Evolutionary conservation across 2,329 filamentous ascomycete species (phyloP).

Genomic region (Neopestalotiopsis sp.): DNA sequence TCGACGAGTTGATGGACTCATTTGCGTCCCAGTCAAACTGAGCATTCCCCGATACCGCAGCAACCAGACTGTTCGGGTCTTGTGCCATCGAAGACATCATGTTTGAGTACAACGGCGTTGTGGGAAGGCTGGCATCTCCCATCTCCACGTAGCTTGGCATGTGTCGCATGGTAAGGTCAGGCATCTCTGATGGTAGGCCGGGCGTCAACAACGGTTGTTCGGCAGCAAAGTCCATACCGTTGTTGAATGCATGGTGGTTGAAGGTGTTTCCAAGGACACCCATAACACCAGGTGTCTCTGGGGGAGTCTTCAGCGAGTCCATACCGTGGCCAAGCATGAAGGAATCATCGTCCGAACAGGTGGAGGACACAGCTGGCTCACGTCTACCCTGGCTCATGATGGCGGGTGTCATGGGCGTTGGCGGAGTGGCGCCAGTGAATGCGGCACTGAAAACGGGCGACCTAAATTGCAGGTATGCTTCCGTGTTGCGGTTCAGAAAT

Average conservation of each 20-base stretch:
- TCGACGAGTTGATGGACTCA: slow-evolving; percentile 45
- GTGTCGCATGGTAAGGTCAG: slow-evolving; percentile 45
- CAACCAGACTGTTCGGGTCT: slow-evolving; percentile 36
- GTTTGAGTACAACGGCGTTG: slow-evolving; percentile 53
- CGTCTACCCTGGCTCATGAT: slow-evolving; percentile 42
- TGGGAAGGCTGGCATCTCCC: slow-evolving; percentile 46
- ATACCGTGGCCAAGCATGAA: slow-evolving; percentile 35
- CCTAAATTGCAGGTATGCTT: slow-evolving; percentile 48
- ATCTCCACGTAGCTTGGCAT: slow-evolving; percentile 53
- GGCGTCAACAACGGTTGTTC: slow-evolving; percentile 59
- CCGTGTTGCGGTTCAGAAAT: slow-evolving; percentile 50
- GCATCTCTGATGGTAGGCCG: slow-evolving; percentile 52
- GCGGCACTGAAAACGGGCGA: slow-evolving; percentile 43
- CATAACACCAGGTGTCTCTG: slow-evolving; percentile 56
- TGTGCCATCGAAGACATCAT: slow-evolving; percentile 49
- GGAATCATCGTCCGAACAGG: slow-evolving; percentile 45
- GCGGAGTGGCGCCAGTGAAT: slow-evolving; percentile 48
- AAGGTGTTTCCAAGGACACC: slow-evolving; percentile 47
- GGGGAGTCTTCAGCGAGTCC: slow-evolving; percentile 58
- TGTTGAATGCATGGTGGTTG: slow-evolving; percentile 34
- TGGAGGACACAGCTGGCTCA: slow-evolving; percentile 46
- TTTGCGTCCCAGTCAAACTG: slow-evolving; percentile 59
- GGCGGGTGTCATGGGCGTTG: slow-evolving; percentile 56
- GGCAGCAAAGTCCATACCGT: slow-evolving; percentile 37
- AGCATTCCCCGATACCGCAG: slow-evolving; percentile 42